A percentile compares a stretch with the other conserved stretches of the same genome.
Evolutionary conservation across 2,329 filamentous ascomycete species (phyloP).

Genomic region (Aspergillus sp.): DNA sequence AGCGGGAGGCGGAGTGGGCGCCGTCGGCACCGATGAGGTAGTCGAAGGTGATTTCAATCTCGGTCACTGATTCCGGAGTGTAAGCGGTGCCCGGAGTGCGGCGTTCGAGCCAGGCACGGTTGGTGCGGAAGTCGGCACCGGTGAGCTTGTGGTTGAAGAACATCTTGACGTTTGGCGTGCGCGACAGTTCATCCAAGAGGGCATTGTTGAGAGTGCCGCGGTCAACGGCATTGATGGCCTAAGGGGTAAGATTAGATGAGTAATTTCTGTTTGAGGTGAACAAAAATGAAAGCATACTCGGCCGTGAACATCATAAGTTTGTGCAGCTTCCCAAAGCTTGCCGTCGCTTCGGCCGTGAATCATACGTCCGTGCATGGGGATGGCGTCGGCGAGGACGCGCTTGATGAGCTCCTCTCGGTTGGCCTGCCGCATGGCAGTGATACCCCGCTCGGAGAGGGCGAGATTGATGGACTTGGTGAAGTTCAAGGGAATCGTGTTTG

Average conservation of each 20-base stretch:
- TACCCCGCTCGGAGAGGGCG: slow-evolving; percentile 88
- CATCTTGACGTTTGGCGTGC: slow-evolving; percentile 83
- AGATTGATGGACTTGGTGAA: slow-evolving; percentile 99
- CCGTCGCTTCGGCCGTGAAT: slow-evolving; percentile 76
- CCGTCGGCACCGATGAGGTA: slow-evolving; percentile 93
- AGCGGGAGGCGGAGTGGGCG: slow-evolving; percentile 86
- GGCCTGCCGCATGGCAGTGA: slow-evolving; percentile 78
- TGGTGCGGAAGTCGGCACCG: slow-evolving; percentile 77
- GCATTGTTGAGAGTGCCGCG: slow-evolving; percentile 78
- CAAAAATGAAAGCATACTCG: too few relatives aligned
- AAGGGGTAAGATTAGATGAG: too few relatives aligned
- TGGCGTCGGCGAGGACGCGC: slow-evolving; percentile 72
- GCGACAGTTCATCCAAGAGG: slow-evolving; percentile 79
- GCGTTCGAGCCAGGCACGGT: slow-evolving; percentile 85
- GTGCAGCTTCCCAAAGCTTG: slow-evolving; percentile 72
- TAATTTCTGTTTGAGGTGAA: too few relatives aligned
- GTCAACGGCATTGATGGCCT: slow-evolving; percentile 86
- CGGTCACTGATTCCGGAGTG: slow-evolving; percentile 53
- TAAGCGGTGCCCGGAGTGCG: slow-evolving; percentile 36
- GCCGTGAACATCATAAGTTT: slow-evolving; percentile 87
- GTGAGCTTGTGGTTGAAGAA: slow-evolving; percentile 94
- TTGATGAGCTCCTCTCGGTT: slow-evolving; percentile 69
- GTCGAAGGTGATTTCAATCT: slow-evolving; percentile 86
- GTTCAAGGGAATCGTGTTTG: slow-evolving; percentile 80
- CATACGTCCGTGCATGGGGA: slow-evolving; percentile 96